Base-by-base conservation (phyloP, 225 moss, liverwort and hornwort species). In the Asterella californica region DNA sequence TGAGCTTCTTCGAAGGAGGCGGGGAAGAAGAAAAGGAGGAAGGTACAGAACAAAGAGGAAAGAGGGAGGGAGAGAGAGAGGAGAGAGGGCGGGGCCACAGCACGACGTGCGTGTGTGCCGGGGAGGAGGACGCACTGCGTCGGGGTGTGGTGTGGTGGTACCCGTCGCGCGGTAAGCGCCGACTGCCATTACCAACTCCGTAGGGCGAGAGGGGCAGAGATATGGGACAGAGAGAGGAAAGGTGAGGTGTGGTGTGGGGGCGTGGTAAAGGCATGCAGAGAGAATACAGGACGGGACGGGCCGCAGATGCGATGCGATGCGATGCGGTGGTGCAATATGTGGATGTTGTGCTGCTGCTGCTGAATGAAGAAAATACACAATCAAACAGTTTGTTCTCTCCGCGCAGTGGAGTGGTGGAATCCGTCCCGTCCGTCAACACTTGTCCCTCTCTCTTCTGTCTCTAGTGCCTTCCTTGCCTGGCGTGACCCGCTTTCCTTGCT, bases 221-320 rank as follows among this genome's bases (percentile, higher is more conserved):
- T 76, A 55, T 45, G 75, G 11, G 57, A 30, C 76, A 67, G 75
- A n/a, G n/a, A n/a, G n/a, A n/a, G n/a, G n/a, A 60, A 75, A 72
- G 48, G 70, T 61, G 36, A 34, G 64, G 64, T 48, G 65, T 15
- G 67, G 33, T 80, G 72, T 10, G 33, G 54, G 75, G 75, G 32
- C 75, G 75, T 75, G 75, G 75, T 75, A 55, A 75, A 75, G 54
- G 75, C 75, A 75, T 27, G 75, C 75, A 54, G 71, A 71, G 66
- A 15, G 45, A 71, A 71, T 71, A 71, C 71, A 71, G 71, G 71
- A 71, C 66, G 66, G 34, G 11, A 2, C 21, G 8, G 60, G 60
- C 6, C 7, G 25, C 5, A 22, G 25, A 61, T 22, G 60, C 24
- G 57, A 59, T 19, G 57, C n/a, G n/a, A n/a, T n/a, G n/a, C n/a